Base-by-base conservation (phyloP, 1,139 yeast species). In the Sugiyamaella grinbergsii region DNA sequence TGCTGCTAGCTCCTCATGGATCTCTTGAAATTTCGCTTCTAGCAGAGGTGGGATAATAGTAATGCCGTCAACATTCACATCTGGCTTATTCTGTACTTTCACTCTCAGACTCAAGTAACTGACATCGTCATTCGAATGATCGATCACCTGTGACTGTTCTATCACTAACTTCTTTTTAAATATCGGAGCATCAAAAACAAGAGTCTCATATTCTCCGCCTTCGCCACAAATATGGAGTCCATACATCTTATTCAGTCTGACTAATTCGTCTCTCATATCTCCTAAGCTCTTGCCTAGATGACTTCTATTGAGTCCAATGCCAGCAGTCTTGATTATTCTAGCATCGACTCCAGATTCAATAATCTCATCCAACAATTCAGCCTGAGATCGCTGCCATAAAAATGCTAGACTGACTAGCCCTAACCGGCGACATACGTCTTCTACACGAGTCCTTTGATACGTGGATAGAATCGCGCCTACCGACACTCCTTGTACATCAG, bases 211-310 rank as follows among this genome's bases (percentile, higher is more conserved):
- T 67, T 93, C 98, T 1, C 98, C 98, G 18, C 98, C 98, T 72
- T 93, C 98, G 6, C 98, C 98, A 71, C 98, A 93, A 0, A 93
- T 81, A 66, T 93, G 97, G 7, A 91, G 87, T 1, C 91, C 95
- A 66, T 81, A 91, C 69, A 72, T 70, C 8, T 66, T 58, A 62
- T 91, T 85, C 58, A 91, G 71, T 36, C 73, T 73, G 8, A 77
- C 61, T 63, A 93, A 68, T 0, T 73, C 76, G 0, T 89, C 85
- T 51, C 79, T 78, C 58, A 85, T 71, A 57, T 86, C 78, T 1
- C 74, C 77, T 39, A 93, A 72, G 3, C 83, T 72, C 64, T 79
- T 77, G 1, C 94, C 95, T 54, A 93, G 72, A 68, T 90, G 89
- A 1, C 64, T 64, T 8, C 77, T 73, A 49, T 77, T 74, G 49